Conservation (phyloP, 148 eudicot species). For the Agrostemma githago region DNA sequence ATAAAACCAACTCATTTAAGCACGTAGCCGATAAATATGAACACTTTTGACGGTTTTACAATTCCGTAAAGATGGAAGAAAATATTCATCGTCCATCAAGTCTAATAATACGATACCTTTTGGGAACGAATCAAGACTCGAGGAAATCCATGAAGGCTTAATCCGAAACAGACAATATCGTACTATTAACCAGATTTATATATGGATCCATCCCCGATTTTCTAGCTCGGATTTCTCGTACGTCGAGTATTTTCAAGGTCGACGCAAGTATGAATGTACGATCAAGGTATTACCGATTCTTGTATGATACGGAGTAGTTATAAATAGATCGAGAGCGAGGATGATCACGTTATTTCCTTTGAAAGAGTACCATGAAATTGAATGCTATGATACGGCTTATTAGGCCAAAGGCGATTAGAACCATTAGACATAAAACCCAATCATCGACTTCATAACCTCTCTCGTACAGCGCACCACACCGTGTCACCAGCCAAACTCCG, state of each 20-base stretch:
- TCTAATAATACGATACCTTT: too few species aligned
- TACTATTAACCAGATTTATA: too few species aligned
- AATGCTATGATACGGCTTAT: constrained; percentile 54
- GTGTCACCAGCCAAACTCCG: constrained; percentile 82
- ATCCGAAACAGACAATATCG: too few species aligned
- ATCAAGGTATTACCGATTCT: neutral
- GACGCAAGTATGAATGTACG: neutral
- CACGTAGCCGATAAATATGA: too few species aligned
- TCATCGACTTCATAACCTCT: constrained; percentile 52
- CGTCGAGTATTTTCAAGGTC: neutral
- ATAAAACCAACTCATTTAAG: too few species aligned
- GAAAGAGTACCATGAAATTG: constrained; percentile 59
- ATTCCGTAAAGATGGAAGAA: too few species aligned
- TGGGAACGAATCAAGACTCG: too few species aligned
- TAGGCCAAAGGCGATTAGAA: constrained; percentile 44
- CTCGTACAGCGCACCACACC: constrained; percentile 60
- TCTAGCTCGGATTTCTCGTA: too few species aligned
- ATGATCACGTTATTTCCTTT: constrained; percentile 43
- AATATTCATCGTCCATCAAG: too few species aligned
- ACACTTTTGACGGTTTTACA: too few species aligned
- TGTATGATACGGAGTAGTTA: neutral
- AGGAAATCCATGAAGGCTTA: too few species aligned
- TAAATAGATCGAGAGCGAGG: neutral
- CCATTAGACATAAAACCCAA: constrained; percentile 40
- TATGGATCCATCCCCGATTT: too few species aligned